Evolutionary conservation across 805 yeast species (phyloP).

Genomic region (Kodamaea kaohsiungensis): DNA sequence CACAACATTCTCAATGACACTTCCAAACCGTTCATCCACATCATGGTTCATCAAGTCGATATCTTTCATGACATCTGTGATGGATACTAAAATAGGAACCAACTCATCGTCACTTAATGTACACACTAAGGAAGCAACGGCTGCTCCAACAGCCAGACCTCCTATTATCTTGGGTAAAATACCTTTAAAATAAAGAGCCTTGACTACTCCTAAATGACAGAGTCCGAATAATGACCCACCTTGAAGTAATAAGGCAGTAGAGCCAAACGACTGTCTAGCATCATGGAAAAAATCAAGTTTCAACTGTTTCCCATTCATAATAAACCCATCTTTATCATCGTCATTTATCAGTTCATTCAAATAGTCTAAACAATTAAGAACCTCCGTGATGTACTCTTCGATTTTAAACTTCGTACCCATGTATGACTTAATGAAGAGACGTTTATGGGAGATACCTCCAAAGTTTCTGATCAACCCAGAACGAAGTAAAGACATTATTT

Average conservation of each 20-base stretch:
- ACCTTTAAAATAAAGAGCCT: slow-evolving; percentile 73
- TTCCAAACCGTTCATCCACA: slow-evolving; percentile 61
- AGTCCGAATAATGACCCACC: slow-evolving; percentile 95
- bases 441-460: slow-evolving; percentile 83
- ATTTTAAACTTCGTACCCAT: slow-evolving; percentile 87
- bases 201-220: slow-evolving; percentile 91
- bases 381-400: slow-evolving; percentile 83
- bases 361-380: slow-evolving; percentile 63
- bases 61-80: slow-evolving; percentile 43
- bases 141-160: slow-evolving; percentile 93
- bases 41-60: slow-evolving; percentile 51
- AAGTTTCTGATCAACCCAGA: slow-evolving; percentile 87
- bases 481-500: slow-evolving; percentile 65
- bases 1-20: slow-evolving; percentile 71
- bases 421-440: slow-evolving; percentile 76
- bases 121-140: slow-evolving; percentile 85
- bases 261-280: slow-evolving; percentile 83
- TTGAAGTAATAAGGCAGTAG: slow-evolving; percentile 86
- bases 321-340: slow-evolving; percentile 30
- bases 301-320: slow-evolving; percentile 53
- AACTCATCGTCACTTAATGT: slow-evolving; percentile 69
- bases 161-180: slow-evolving; percentile 82
- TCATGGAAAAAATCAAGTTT: slow-evolving; percentile 80
- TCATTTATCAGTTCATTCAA: slow-evolving; percentile 48
- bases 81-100: slow-evolving; percentile 41